These are phyloP conservation scores for Silene latifolia DNA, from an alignment of 148 eudicot genomes.

Conservation along the genomic window DNA sequence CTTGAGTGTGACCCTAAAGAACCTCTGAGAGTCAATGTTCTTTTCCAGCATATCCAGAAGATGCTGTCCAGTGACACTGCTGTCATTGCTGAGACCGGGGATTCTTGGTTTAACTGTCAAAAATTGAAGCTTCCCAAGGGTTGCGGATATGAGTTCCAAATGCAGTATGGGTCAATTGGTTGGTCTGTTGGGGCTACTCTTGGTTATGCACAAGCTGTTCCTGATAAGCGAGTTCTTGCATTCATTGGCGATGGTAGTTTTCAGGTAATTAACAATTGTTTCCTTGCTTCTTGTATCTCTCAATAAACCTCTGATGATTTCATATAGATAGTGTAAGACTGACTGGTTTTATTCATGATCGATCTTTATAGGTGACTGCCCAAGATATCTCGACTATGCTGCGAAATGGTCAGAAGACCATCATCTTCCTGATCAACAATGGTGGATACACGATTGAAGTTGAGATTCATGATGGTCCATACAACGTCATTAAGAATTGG, in stretches of 20 bases:
- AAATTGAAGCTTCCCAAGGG: constrained; percentile 63
- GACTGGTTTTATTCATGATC: neutral
- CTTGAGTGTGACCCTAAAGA: constrained; percentile 46
- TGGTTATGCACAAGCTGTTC: constrained; percentile 91
- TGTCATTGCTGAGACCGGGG: constrained; percentile 80
- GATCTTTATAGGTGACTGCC: constrained; percentile 60
- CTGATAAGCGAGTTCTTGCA: constrained; percentile 71
- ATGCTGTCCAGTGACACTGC: constrained; percentile 60
- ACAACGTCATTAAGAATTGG: constrained; percentile 87
- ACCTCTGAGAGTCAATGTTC: constrained; percentile 64
- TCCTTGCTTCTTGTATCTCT: too few relatives aligned
- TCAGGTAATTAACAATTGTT: too few relatives aligned
- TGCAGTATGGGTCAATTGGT: constrained; percentile 93
- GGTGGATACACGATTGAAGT: constrained; percentile 96
- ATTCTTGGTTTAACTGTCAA: constrained; percentile 77
- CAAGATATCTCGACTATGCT: constrained; percentile 88
- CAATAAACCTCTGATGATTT: too few relatives aligned
- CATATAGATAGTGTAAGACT: neutral
- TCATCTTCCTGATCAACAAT: constrained; percentile 82
- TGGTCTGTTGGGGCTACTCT: constrained; percentile 98
- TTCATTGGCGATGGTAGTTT: constrained; percentile 98
- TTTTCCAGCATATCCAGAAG: constrained; percentile 65
- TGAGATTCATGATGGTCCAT: constrained; percentile 90
- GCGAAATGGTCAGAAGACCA: constrained; percentile 58
- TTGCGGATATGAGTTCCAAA: constrained; percentile 79